Evolutionary conservation across 148 eudicot species (phyloP).

Genomic region (Pharnaceum exiguum): DNA sequence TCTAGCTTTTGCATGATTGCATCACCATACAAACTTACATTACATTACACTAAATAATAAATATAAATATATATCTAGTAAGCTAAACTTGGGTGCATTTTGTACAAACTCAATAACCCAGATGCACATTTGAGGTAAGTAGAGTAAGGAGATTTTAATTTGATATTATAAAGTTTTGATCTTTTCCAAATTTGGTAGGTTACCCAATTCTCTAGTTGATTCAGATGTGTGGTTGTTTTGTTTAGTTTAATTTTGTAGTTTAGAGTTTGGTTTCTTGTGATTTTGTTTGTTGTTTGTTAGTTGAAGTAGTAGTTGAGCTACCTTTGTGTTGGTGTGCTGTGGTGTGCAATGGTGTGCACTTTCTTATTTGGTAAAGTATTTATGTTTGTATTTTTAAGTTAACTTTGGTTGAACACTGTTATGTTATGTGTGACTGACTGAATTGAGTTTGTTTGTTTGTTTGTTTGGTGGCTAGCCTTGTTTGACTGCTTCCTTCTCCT

Average conservation of each 20-base stretch:
- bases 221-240: not conserved
- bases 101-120: not conserved
- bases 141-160: constrained; percentile 2
- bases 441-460: too few species aligned
- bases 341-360: constrained; percentile 10
- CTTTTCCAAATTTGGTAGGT: too few species aligned
- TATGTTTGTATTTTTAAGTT: not conserved
- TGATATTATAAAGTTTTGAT: not conserved
- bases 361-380: not conserved
- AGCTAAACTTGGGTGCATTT: too few species aligned
- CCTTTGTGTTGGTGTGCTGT: too few species aligned
- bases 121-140: constrained; percentile 3
- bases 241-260: not conserved
- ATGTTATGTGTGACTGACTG: constrained; percentile 20
- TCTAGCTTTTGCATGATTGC: too few species aligned
- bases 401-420: constrained; percentile 4
- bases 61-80: too few species aligned
- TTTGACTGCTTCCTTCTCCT: constrained; percentile 11
- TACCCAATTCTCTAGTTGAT: not conserved
- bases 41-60: too few species aligned
- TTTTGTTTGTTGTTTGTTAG: constrained; percentile 7
- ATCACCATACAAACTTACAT: too few species aligned
- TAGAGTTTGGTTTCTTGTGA: not conserved
- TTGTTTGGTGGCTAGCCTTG: constrained; percentile 17
- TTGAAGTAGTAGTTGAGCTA: constrained; percentile 32